Evolutionary conservation across 1,139 yeast genomes (phyloP), one percentile per base, ranked within the genome.

Genomic region (Pichia sp.): DNA sequence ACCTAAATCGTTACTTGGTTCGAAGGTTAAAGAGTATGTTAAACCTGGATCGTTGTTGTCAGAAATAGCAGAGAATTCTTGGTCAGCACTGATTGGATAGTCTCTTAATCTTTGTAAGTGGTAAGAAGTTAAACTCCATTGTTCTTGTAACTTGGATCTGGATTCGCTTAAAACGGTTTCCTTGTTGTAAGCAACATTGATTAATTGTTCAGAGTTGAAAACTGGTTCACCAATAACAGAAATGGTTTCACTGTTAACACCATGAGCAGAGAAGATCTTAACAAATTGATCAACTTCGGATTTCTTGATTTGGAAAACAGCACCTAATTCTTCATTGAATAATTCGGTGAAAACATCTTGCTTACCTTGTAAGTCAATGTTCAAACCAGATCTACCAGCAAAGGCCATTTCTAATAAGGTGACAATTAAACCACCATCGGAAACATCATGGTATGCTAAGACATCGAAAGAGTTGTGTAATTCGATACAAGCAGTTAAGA

Each of bases 361-460:
- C 8, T 46, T 42, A 15, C 53, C 50, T 14, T 48, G 38, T 10
- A 63, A 19, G 38, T 66, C 62, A 46, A 86, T 66, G 43, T 77
- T 70, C 52, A 91, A 65, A 55, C 99, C 99, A 50, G 81, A 79
- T 70, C 98, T 85, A 30, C 94, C 91, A 42, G 99, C 96, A 71
- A 94, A 94, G 1, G 96, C 95, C 99, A 94, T 93, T 71, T 94
- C 99, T 37, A 85, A 71, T 42, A 87, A 72, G 10, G 99, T 84
- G 43, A 87, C 83, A 52, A 91, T 71, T 60, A 91, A 74, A 63
- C 99, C 99, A 76, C 99, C 99, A 67, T 94, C 99, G 20, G 96
- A 88, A 64, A 94, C 78, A 68, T 94, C 99, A 64, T 94, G 99
- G 71, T 94, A 94, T 10, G 98, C 89, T 61, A 84, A 74, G 18